These are phyloP conservation scores for Paecilomyces variotii DNA, from an alignment of 2,329 filamentous ascomycete genomes.

Conservation along the genomic window DNA sequence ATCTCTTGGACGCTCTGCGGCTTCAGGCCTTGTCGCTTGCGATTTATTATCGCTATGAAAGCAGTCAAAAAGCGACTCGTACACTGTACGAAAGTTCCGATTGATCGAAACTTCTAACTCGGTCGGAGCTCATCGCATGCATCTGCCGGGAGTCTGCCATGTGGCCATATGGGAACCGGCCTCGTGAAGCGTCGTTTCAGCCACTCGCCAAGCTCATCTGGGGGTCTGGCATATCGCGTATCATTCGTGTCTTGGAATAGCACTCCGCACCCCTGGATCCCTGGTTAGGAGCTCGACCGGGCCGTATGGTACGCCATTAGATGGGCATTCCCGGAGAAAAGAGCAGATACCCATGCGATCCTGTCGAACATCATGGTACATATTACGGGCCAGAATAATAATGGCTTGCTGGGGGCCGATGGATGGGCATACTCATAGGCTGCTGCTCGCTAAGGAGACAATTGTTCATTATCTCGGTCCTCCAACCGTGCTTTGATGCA, in stretches of 20 bases:
- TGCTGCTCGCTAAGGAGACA: background rate
- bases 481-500: background rate
- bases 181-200: slow-evolving; percentile 3
- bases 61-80: background rate
- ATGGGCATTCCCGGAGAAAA: background rate
- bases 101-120: background rate
- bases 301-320: background rate
- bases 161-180: background rate
- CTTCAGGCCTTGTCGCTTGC: background rate
- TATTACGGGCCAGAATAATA: background rate
- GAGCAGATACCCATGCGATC: background rate
- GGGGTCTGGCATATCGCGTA: background rate
- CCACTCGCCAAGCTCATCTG: background rate
- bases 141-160: background rate
- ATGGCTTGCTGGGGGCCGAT: background rate
- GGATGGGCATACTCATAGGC: background rate
- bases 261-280: background rate
- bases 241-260: background rate
- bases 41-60: background rate
- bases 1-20: background rate
- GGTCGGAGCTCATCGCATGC: background rate
- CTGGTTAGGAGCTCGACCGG: background rate
- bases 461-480: background rate
- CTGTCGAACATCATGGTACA: background rate
- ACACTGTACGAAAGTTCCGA: background rate